These are phyloP conservation scores for Pseudogymnoascus verrucosus DNA, from an alignment of 2,329 filamentous ascomycete species.

Conservation along the genomic window DNA sequence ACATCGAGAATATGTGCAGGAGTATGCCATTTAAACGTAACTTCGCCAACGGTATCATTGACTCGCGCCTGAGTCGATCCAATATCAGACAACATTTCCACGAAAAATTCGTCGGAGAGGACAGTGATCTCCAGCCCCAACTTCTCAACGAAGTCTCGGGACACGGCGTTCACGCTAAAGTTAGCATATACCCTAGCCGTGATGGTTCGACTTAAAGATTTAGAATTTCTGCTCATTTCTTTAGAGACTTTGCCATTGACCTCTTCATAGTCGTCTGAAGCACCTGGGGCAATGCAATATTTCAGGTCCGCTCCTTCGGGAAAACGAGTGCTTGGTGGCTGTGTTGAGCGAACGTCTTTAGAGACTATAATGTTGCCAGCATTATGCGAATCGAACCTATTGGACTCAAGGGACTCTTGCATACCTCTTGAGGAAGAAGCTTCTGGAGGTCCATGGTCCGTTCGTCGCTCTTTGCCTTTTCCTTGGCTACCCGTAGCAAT, in stretches of 20 bases:
- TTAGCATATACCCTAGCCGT: background rate
- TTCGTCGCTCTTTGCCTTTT: background rate
- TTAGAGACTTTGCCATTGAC: background rate
- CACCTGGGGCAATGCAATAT: background rate
- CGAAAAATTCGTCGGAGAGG: background rate
- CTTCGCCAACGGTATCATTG: background rate
- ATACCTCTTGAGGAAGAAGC: background rate
- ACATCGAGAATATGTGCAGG: background rate
- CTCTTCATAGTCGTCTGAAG: background rate
- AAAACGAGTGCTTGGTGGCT: background rate
- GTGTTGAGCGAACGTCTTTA: background rate
- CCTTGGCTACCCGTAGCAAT: too few relatives aligned
- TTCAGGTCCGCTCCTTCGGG: background rate
- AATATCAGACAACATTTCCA: background rate
- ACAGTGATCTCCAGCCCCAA: background rate
- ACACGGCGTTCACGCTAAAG: background rate
- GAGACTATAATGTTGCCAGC: background rate
- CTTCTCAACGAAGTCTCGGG: background rate
- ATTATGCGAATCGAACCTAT: background rate
- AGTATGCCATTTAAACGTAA: slow-evolving; percentile 5
- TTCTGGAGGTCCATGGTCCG: background rate
- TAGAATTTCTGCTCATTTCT: background rate
- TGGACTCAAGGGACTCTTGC: background rate
- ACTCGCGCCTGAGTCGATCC: background rate
- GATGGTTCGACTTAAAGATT: background rate